Percentiles rank a stretch among this genome's conserved stretches.
phyloP scores from a whole-genome alignment of 2,329 filamentous ascomycete genomes.

The Cordyceps cateniannulata region DNA sequence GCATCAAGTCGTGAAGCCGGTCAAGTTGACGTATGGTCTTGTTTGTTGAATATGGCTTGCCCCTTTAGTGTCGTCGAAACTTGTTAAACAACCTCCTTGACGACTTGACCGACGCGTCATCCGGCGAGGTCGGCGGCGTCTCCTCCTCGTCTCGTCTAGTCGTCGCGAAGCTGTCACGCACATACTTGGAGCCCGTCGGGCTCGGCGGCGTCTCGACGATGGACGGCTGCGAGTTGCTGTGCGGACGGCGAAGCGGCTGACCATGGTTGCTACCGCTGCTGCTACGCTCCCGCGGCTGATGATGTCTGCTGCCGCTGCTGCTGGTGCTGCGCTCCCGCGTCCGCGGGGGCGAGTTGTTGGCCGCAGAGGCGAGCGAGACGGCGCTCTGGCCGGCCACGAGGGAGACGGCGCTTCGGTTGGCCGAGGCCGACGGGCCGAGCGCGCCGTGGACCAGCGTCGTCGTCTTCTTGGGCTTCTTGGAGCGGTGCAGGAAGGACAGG shows the following conservation, averaged over 20 bases:
- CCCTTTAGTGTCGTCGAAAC: slow-evolving; percentile 10
- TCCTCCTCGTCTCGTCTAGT: slow-evolving; percentile 21
- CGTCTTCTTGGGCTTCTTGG: slow-evolving; percentile 38
- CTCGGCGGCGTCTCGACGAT: slow-evolving; percentile 16
- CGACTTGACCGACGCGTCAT: slow-evolving; percentile 23
- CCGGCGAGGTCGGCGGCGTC: slow-evolving; percentile 31
- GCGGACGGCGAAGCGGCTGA: slow-evolving; percentile 10
- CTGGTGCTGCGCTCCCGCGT: slow-evolving; percentile 14
- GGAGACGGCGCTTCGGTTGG: slow-evolving; percentile 13
- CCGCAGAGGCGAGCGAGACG: slow-evolving; percentile 23
- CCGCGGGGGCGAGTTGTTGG: slow-evolving; percentile 12
- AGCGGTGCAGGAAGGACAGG: slow-evolving; percentile 34
- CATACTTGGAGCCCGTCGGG: slow-evolving; percentile 30
- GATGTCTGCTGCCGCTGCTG: slow-evolving; percentile 6
- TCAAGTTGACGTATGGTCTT: neutral
- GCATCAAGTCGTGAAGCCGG: neutral
- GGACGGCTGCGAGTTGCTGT: slow-evolving; percentile 11
- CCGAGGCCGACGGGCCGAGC: slow-evolving; percentile 25
- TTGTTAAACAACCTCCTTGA: slow-evolving; percentile 20
- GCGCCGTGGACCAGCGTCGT: slow-evolving; percentile 38
- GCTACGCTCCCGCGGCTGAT: neutral
- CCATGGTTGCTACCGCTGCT: slow-evolving; percentile 19
- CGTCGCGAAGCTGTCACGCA: slow-evolving; percentile 31
- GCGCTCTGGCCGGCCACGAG: slow-evolving; percentile 13
- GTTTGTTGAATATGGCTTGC: too few relatives aligned